phyloP scores from a whole-genome alignment of 2,329 filamentous ascomycete genomes.

The Fusarium nelsonii region DNA sequence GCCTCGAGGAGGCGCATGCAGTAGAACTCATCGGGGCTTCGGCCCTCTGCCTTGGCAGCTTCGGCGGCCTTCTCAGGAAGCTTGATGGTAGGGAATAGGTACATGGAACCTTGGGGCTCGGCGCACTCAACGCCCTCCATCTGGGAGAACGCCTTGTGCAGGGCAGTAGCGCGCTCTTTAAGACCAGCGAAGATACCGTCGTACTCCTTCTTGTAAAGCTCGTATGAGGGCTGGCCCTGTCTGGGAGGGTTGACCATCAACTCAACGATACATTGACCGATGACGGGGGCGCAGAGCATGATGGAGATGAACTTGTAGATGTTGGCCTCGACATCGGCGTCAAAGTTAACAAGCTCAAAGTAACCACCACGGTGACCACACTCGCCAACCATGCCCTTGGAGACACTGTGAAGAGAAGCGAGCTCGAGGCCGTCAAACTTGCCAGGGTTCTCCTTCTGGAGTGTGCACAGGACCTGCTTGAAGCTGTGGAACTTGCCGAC shows the following conservation, averaged over 20 bases:
- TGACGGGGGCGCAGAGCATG: constrained; percentile 93
- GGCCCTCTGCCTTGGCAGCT: constrained; percentile 79
- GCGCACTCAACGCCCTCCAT: constrained; percentile 98
- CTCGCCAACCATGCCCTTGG: constrained; percentile 99
- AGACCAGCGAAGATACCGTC: constrained; percentile 83
- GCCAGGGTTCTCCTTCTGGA: constrained; percentile 80
- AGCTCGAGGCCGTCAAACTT: constrained; percentile 89
- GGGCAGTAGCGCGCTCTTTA: constrained; percentile 80
- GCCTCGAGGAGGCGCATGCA: constrained; percentile 90
- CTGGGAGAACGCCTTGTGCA: constrained; percentile 89
- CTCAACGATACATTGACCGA: constrained; percentile 96
- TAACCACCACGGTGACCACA: constrained; percentile 98
- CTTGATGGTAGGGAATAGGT: constrained; percentile 95
- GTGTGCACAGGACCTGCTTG: constrained; percentile 85
- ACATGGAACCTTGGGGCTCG: constrained; percentile 94
- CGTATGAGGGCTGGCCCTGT: constrained; percentile 84
- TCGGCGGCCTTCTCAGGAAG: constrained; percentile 81
- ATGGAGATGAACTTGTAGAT: constrained; percentile 99
- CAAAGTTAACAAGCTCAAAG: constrained; percentile 94
- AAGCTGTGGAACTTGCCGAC: constrained; percentile 94
- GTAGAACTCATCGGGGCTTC: constrained; percentile 92
- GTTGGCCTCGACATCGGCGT: constrained; percentile 85
- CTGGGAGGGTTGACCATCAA: constrained; percentile 97
- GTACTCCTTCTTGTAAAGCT: constrained; percentile 88
- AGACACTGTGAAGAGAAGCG: constrained; percentile 90